phyloP scores from a whole-genome alignment of 176 grass and related monocot genomes.

The Rhynchospora pubera region DNA sequence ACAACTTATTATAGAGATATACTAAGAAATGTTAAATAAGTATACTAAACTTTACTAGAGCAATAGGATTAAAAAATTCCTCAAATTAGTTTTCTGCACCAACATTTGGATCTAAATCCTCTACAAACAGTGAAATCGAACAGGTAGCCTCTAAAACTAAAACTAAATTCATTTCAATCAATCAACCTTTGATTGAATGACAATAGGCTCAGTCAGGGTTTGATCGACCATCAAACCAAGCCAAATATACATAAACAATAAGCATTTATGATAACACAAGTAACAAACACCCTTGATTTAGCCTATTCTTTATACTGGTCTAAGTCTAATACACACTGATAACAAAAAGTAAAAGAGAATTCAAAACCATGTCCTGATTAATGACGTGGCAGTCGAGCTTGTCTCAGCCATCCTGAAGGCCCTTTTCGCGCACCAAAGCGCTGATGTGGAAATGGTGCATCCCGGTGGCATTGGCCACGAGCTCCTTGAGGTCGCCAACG shows the following conservation, averaged over 20 bases:
- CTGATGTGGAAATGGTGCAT: slow-evolving; percentile 79
- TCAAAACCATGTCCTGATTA: slow-evolving; percentile 72
- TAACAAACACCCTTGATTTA: not conserved
- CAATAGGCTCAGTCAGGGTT: not conserved
- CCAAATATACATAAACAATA: not conserved
- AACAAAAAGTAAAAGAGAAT: not conserved
- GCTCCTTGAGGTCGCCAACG: not conserved
- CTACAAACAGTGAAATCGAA: not conserved
- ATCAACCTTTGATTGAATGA: not conserved
- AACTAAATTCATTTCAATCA: not conserved
- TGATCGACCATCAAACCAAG: not conserved
- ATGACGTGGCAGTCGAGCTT: slow-evolving; percentile 76
- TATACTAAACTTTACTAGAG: not conserved
- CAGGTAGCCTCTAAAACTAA: not conserved
- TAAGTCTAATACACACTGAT: not conserved
- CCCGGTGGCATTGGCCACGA: slow-evolving; percentile 47
- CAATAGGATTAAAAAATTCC: not conserved
- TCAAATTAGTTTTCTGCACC: not conserved
- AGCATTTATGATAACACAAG: not conserved
- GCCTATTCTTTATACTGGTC: not conserved
- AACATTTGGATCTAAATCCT: not conserved
- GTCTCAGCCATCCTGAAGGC: slow-evolving; percentile 83
- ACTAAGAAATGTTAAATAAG: not conserved
- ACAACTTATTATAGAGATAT: too few species aligned
- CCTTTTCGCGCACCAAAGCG: slow-evolving; percentile 69